These are phyloP conservation scores for Ogataea kodamae DNA, from an alignment of 805 yeast species.

Conservation along the genomic window DNA sequence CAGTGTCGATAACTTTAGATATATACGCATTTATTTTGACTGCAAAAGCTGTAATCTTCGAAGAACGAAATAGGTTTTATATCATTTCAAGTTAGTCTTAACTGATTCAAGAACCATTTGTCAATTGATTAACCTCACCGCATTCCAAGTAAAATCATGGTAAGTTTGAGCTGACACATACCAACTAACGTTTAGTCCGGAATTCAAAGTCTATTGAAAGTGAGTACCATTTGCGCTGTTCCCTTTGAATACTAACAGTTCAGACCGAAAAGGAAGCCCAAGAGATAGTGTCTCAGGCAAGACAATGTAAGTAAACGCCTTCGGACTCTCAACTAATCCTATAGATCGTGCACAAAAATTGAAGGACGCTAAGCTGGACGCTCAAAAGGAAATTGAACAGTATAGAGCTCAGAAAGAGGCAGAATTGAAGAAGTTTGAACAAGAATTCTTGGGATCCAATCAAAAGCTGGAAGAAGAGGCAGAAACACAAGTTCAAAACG, in stretches of 20 bases:
- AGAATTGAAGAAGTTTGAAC: constrained; percentile 72
- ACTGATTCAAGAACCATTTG: too few species aligned
- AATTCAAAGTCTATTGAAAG: constrained; percentile 66
- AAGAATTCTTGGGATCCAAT: constrained; percentile 71
- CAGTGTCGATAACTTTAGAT: constrained; percentile 1
- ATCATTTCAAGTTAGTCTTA: too few species aligned
- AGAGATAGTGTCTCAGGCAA: constrained; percentile 87
- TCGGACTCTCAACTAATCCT: constrained; percentile 13
- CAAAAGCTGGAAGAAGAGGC: constrained; percentile 77
- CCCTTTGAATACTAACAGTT: too few species aligned
- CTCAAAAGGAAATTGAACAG: constrained; percentile 80
- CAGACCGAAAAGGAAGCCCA: constrained; percentile 98
- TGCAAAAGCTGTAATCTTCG: constrained; percentile 6
- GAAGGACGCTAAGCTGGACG: constrained; percentile 93
- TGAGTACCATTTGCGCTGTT: too few species aligned
- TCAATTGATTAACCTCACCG: too few species aligned
- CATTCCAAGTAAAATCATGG: too few species aligned
- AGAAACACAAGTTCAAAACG: constrained; percentile 65
- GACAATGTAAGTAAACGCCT: constrained; percentile 56
- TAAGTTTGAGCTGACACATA: background rate
- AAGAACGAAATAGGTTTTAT: too few species aligned
- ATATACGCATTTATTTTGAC: constrained; percentile 4
- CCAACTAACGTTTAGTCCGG: constrained; percentile 38
- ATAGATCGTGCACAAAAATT: constrained; percentile 75
- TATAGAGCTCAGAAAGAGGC: constrained; percentile 81